Base-by-base conservation (phyloP, 495 filamentous ascomycete genomes). In the Xylaria curta region DNA sequence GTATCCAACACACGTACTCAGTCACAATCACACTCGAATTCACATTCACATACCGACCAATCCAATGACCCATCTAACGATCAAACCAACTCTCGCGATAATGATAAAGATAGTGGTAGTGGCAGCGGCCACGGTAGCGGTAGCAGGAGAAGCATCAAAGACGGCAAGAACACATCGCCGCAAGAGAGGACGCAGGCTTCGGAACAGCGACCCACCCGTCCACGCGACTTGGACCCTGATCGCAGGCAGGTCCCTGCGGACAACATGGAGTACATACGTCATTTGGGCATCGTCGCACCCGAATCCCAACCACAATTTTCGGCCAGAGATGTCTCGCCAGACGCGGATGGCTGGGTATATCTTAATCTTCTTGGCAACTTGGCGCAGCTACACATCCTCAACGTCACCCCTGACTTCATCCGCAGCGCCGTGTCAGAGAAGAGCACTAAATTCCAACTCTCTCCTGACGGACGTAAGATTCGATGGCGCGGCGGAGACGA, bases 341-440 rank as follows among this genome's bases (percentile, higher is more conserved):
- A 87, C 69, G 82, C 81, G 17, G 85, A 88, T 68, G 91, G 91
- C 19, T 95, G 92, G 92, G 87, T 95, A 15, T 94, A 93, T 75
- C 85, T 95, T n/a, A 94, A 94, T 74, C 82, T 95, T 21, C 85
- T 95, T 38, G 89, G 87, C 77, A 93, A 92, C 80, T 88, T 95
- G 83, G 92, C 92, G 2, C 92, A 95, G 79, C 82, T 95, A 26
- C 91, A 94, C 76, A 93, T 91, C 2, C 83, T 93, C 69, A 93
- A 91, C 74, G 92, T 95, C 31, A 93, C 92, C 0, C 83, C 88
- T 2, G 88, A 90, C 38, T 93, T 93, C 73, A 89, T 95, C 68
- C 86, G 90, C 72, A 85, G 87, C 51, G 91, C 93, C 17, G 83
- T 95, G 15, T 76, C 79, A 13, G 87, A 90, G 58, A 86, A 86